Evolutionary conservation across 225 moss, liverwort and hornwort genomes (phyloP), one percentile per base, ranked within the genome.

Genomic region (Neckera pumila): DNA sequence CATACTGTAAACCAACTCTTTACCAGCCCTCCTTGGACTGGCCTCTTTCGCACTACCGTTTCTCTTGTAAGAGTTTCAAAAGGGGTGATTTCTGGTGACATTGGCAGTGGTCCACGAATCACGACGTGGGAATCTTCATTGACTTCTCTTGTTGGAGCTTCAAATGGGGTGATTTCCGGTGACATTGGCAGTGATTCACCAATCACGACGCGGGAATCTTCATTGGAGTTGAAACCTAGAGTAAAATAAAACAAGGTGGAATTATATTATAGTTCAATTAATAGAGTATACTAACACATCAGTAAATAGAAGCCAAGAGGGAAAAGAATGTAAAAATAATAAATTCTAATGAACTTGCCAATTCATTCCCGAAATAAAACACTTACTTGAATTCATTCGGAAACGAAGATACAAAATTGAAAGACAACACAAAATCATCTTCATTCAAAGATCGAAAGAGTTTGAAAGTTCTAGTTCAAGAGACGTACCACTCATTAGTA

Each of bases 371-470:
- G 8, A 34, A 51, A 33, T 7, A 8, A 73, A 74, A 43, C 4
- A 74, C 8, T 5, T 5, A 9, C 8, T 25, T 2, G 3, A 54
- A n/a, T 1, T 36, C 14, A 53, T 76, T 6, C 3, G 5, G 12
- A 49, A 20, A 45, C 12, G 7, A 12, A 31, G 31, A 11, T 12
- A 19, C 19, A 33, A 49, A 8, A 33, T 33, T 21, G 21, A 76
- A 51, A 51, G 6, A 51, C 14, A 51, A 14, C 1, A 43, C 6
- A 10, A 28, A 9, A 76, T 51, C 20, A 4, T 33, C 33, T 51
- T 51, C 14, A 76, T 6, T 51, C 0, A 34, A 34, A 74, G 1
- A 34, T 0, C 3, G 0, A 0, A 0, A 76, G 22, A 0, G 5
- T 0, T 33, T 9, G 21, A 51, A 33, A 21, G 12, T 13, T 21